Percentiles rank a stretch among this genome's conserved stretches.
Evolutionary conservation across 75 land plant species (phyloP).

Genomic region (Pinus albicaulis): DNA sequence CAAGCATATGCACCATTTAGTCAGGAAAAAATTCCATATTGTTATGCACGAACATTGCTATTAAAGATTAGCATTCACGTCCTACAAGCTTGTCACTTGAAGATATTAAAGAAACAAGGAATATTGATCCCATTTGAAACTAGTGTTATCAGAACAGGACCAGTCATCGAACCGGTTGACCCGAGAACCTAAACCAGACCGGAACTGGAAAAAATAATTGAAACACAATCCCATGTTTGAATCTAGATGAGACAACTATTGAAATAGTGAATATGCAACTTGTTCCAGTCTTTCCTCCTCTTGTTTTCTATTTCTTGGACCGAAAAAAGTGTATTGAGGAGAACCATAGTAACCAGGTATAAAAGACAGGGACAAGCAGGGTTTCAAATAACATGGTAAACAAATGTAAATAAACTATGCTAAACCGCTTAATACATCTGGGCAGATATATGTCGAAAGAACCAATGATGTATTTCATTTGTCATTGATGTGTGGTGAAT

Average conservation of each 20-base stretch:
- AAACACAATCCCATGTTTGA: neutral
- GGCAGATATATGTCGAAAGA: too few species aligned
- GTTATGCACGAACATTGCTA: neutral
- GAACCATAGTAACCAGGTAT: neutral
- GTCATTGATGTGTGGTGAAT: too few species aligned
- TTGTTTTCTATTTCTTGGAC: neutral
- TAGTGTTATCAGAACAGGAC: too few species aligned
- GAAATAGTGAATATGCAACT: neutral
- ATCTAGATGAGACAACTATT: neutral
- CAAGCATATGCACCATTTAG: constrained; percentile 1
- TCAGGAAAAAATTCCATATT: neutral
- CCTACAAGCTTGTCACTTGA: neutral
- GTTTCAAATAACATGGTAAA: neutral
- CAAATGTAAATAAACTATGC: neutral
- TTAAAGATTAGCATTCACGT: neutral
- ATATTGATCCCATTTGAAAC: neutral
- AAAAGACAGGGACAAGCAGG: neutral
- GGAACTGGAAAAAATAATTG: too few species aligned
- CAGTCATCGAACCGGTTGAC: too few species aligned
- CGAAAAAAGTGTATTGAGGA: neutral
- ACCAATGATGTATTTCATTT: too few species aligned
- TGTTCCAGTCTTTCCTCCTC: neutral
- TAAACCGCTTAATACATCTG: too few species aligned
- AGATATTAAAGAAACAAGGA: neutral
- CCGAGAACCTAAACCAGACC: too few species aligned